Conservation (phyloP, 257 asterid species). For the Verbascum thapsus region DNA sequence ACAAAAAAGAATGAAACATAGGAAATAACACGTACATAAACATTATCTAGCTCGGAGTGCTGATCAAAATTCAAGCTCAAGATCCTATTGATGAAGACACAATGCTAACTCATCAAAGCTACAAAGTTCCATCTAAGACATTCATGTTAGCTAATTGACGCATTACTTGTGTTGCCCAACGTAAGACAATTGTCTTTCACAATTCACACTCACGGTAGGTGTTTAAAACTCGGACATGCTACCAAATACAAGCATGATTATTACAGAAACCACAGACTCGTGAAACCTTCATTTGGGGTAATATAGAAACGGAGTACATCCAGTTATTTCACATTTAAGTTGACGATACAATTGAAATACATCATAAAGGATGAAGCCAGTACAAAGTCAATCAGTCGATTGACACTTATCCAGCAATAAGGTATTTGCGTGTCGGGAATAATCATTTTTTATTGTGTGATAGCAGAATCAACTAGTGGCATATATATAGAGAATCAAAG, state of each 20-base stretch:
- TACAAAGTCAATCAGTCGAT: not conserved
- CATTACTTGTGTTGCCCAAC: not conserved
- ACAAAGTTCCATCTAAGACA: no score
- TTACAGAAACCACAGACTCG: not conserved
- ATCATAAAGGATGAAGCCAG: no score
- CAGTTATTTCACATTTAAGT: not conserved
- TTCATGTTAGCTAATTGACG: not conserved
- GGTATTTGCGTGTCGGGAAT: not conserved
- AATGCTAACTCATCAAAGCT: not conserved
- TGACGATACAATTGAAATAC: not conserved
- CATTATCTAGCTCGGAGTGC: slow-evolving; percentile 6
- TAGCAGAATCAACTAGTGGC: not conserved
- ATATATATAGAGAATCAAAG: not conserved
- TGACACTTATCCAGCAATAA: not conserved
- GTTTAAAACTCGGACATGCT: not conserved
- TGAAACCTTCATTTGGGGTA: not conserved
- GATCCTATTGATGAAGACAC: slow-evolving; percentile 9
- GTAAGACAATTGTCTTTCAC: not conserved
- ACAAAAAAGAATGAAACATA: not conserved
- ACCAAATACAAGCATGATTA: not conserved
- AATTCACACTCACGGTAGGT: not conserved
- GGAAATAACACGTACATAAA: not conserved
- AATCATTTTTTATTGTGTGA: not conserved
- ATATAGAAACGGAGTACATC: not conserved
- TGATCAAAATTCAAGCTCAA: not conserved